Evolutionary conservation across 371 early-diverging fungal genomes (phyloP).

Genomic region (Nematocida sp.): DNA sequence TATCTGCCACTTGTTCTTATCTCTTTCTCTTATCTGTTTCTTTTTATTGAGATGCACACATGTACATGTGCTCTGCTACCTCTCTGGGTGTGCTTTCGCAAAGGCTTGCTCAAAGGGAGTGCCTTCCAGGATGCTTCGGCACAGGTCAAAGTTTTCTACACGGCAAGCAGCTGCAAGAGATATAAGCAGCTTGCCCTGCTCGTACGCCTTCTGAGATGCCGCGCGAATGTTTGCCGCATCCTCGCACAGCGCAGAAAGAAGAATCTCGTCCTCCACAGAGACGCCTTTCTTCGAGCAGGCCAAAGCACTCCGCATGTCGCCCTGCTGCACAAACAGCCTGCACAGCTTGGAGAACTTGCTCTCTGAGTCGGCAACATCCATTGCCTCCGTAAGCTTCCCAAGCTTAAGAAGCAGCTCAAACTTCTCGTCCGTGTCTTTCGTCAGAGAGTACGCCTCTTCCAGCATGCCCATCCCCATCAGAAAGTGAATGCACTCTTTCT

Average conservation of each 20-base stretch:
- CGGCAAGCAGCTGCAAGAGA: slow-evolving; percentile 54
- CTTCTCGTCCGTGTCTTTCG: slow-evolving; percentile 53
- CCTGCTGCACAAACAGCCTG: slow-evolving; percentile 33
- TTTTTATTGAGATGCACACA: too few relatives aligned
- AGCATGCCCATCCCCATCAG: slow-evolving; percentile 54
- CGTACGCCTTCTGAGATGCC: slow-evolving; percentile 34
- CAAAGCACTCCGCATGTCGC: slow-evolving; percentile 39
- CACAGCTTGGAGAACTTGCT: slow-evolving; percentile 55
- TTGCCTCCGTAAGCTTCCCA: slow-evolving; percentile 55
- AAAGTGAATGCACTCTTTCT: slow-evolving; percentile 56
- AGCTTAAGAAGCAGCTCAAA: slow-evolving; percentile 63
- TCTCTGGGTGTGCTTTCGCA: slow-evolving; percentile 29
- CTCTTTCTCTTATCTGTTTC: too few relatives aligned
- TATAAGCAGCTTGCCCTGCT: slow-evolving; percentile 49
- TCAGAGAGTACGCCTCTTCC: slow-evolving; percentile 54
- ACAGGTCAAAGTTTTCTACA: slow-evolving; percentile 42
- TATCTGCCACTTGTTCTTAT: too few relatives aligned
- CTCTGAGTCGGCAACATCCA: slow-evolving; percentile 41
- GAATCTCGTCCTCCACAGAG: slow-evolving; percentile 46
- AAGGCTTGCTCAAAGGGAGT: slow-evolving; percentile 53
- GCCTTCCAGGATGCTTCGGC: slow-evolving; percentile 44
- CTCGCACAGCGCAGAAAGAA: slow-evolving; percentile 43
- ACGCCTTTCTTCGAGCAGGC: slow-evolving; percentile 51
- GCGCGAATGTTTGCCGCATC: slow-evolving; percentile 37
- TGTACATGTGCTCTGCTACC: too few relatives aligned